These are phyloP conservation scores for Paxillus rubicundulus DNA, from an alignment of 768 basidiomycete species.

Conservation along the genomic window DNA sequence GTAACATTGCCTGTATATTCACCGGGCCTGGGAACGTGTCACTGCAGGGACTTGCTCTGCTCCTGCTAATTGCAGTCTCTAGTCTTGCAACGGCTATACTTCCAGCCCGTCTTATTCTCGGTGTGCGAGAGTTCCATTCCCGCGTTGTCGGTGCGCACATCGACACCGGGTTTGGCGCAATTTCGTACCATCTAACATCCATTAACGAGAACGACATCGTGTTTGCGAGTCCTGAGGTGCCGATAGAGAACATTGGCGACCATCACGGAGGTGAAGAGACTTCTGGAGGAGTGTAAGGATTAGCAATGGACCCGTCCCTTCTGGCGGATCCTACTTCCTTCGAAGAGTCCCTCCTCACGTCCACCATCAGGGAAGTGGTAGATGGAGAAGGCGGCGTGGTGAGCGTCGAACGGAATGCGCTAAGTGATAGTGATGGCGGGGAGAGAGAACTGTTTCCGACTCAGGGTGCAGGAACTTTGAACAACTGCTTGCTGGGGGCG, in stretches of 20 bases:
- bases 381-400: conserved; percentile 35
- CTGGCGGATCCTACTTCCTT: conserved; percentile 87
- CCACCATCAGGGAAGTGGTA: conserved; percentile 61
- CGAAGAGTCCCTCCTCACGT: conserved; percentile 83
- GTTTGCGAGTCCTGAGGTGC: neutral
- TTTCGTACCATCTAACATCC: neutral
- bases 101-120: neutral
- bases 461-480: too few relatives aligned
- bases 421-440: conserved; percentile 19
- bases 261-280: neutral
- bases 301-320: conserved; percentile 31
- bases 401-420: conserved; percentile 20
- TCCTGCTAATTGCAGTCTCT: too few relatives aligned
- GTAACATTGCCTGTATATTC: too few relatives aligned
- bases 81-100: neutral
- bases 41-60: too few relatives aligned
- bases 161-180: neutral
- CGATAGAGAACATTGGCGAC: neutral
- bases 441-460: conserved; percentile 9
- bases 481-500: conserved; percentile 17
- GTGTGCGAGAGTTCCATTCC: neutral
- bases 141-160: neutral
- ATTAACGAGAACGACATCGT: neutral
- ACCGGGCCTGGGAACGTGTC: too few relatives aligned
- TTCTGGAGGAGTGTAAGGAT: neutral